phyloP scores from a whole-genome alignment of 345 rosid species.

The Gossypium stocksii region DNA sequence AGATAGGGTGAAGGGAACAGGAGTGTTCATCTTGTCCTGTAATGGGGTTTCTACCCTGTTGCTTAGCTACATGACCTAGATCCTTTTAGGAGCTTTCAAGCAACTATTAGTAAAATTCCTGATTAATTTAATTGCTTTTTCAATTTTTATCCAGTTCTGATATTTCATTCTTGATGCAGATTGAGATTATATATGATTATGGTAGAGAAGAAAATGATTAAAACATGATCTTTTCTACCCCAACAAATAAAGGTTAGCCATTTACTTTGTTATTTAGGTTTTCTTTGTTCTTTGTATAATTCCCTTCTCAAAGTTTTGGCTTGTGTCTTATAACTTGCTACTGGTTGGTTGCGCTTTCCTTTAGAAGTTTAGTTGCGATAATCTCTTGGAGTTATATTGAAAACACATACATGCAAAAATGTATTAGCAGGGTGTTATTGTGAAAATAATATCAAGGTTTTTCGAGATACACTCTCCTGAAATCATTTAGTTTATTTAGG shows the following conservation, averaged over 20 bases:
- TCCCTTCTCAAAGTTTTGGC: neutral
- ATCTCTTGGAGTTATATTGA: neutral
- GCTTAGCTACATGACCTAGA: neutral
- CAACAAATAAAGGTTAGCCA: constrained; percentile 50
- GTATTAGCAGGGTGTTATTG: neutral
- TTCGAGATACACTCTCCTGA: neutral
- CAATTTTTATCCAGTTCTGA: neutral
- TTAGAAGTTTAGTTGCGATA: neutral
- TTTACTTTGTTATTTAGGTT: neutral
- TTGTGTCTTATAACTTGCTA: neutral
- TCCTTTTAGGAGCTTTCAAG: neutral
- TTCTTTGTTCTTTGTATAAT: neutral
- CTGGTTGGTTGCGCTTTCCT: neutral
- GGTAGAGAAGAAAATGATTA: constrained; percentile 83
- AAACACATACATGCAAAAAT: neutral
- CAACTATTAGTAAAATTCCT: neutral
- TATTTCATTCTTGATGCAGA: constrained; percentile 48
- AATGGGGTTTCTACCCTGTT: neutral
- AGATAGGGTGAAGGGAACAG: neutral
- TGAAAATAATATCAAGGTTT: neutral
- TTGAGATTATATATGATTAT: constrained; percentile 81
- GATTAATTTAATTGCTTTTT: neutral
- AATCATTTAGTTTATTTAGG: neutral
- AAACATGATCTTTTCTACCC: constrained; percentile 14
- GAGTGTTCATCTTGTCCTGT: neutral